phyloP scores from a whole-genome alignment of 331 rosid species.

The Quercus tomentella region DNA sequence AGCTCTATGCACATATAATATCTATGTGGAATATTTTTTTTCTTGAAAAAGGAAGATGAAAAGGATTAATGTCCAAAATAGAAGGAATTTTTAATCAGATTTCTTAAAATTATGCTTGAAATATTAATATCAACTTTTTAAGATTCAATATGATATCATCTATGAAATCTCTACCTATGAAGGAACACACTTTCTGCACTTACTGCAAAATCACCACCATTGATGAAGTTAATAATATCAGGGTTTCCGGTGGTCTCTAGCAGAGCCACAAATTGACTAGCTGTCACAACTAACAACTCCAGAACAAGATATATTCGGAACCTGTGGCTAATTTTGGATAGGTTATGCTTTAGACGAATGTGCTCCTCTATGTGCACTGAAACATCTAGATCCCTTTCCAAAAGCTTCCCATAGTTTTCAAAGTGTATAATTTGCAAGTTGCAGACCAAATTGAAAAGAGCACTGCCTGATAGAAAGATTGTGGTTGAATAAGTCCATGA shows the following conservation, averaged over 20 bases:
- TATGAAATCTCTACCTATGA: not conserved
- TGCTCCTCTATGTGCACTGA: slow-evolving; percentile 2
- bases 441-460: slow-evolving; percentile 39
- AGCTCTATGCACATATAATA: not conserved
- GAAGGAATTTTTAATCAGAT: too few relatives aligned
- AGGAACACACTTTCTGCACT: slow-evolving; percentile 17
- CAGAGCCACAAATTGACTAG: slow-evolving; percentile 31
- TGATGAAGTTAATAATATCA: slow-evolving; percentile 26
- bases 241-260: slow-evolving; percentile 31
- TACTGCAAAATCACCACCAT: slow-evolving; percentile 47
- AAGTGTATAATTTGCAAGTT: slow-evolving; percentile 44
- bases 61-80: not conserved
- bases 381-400: slow-evolving; percentile 42
- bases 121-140: not conserved
- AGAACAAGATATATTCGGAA: slow-evolving; percentile 41
- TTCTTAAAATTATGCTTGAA: too few relatives aligned
- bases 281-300: slow-evolving; percentile 38
- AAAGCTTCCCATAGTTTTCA: slow-evolving; percentile 40
- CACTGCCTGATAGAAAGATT: slow-evolving; percentile 31
- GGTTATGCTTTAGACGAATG: slow-evolving; percentile 24
- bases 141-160: not conserved
- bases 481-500: slow-evolving; percentile 32
- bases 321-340: slow-evolving; percentile 54
- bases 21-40: not conserved
- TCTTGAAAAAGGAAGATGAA: too few relatives aligned